Evolutionary conservation across 2,329 filamentous ascomycete species (phyloP).

Genomic region (Diaporthe sp.): DNA sequence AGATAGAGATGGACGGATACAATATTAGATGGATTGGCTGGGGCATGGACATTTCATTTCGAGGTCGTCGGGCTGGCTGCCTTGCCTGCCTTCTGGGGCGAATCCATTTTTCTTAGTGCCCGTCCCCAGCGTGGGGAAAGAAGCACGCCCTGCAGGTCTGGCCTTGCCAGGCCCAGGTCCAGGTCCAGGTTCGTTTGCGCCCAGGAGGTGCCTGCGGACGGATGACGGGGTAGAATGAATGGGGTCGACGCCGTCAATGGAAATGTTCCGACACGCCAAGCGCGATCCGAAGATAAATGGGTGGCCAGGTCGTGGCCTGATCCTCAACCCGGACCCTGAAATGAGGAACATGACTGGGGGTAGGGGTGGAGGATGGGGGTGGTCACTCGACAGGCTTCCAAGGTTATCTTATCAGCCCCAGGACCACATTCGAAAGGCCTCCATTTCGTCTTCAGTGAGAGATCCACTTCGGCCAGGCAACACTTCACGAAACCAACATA

Average conservation of each 20-base stretch:
- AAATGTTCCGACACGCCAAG: slow-evolving; percentile 22
- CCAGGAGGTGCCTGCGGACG: background rate
- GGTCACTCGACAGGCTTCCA: background rate
- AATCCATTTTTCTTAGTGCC: slow-evolving; percentile 31
- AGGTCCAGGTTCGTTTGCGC: slow-evolving; percentile 8
- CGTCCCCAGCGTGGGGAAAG: slow-evolving; percentile 18
- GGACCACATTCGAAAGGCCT: background rate
- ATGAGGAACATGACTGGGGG: no score
- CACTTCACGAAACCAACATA: background rate
- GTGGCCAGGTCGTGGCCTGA: slow-evolving; percentile 11
- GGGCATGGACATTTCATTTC: background rate
- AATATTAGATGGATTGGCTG: background rate
- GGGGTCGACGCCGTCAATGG: slow-evolving; percentile 7
- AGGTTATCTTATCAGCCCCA: background rate
- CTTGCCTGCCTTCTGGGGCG: background rate
- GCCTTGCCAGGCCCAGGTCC: background rate
- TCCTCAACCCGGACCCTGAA: background rate
- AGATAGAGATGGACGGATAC: background rate
- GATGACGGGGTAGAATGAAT: background rate
- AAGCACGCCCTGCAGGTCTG: background rate
- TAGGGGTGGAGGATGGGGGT: background rate
- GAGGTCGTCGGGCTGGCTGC: background rate
- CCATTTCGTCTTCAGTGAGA: background rate
- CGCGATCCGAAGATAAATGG: background rate
- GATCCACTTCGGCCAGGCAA: background rate